These are phyloP conservation scores for Kalanchoe fedtschenkoi DNA, from an alignment of 164 flowering plant genomes.

Conservation along the genomic window DNA sequence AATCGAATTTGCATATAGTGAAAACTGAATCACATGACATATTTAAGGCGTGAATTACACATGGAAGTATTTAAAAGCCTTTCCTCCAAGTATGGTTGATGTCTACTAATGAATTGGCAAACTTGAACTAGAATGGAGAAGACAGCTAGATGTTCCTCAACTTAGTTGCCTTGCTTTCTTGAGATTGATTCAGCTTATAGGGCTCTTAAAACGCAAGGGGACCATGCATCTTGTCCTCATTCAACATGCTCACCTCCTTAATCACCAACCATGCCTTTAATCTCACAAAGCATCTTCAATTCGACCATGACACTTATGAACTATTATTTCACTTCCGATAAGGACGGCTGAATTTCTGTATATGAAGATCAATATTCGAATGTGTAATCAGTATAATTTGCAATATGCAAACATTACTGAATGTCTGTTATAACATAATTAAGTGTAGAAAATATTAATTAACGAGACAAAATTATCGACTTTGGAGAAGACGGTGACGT, in stretches of 20 bases:
- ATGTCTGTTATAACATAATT: neutral
- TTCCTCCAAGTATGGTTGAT: neutral
- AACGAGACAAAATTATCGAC: neutral
- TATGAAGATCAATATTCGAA: too few species aligned
- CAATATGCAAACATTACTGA: too few species aligned
- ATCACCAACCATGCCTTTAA: constrained; percentile 1
- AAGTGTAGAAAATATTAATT: neutral
- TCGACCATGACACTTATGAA: constrained; percentile 2
- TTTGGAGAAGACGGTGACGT: neutral
- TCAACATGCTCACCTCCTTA: neutral
- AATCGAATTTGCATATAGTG: neutral
- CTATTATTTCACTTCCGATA: too few species aligned
- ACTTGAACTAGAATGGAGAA: neutral
- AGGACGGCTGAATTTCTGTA: too few species aligned
- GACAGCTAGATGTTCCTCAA: neutral
- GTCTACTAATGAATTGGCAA: constrained; percentile 1
- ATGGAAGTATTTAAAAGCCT: neutral
- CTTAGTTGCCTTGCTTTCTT: neutral
- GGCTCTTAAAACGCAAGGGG: constrained; percentile 2
- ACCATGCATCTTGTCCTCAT: neutral
- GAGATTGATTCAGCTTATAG: neutral
- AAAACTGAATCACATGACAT: neutral
- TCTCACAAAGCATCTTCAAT: neutral
- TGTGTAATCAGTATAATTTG: too few species aligned
- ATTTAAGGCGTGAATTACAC: neutral